Conservation (phyloP, 2,329 filamentous ascomycete genomes). For the Botryotinia calthae region DNA sequence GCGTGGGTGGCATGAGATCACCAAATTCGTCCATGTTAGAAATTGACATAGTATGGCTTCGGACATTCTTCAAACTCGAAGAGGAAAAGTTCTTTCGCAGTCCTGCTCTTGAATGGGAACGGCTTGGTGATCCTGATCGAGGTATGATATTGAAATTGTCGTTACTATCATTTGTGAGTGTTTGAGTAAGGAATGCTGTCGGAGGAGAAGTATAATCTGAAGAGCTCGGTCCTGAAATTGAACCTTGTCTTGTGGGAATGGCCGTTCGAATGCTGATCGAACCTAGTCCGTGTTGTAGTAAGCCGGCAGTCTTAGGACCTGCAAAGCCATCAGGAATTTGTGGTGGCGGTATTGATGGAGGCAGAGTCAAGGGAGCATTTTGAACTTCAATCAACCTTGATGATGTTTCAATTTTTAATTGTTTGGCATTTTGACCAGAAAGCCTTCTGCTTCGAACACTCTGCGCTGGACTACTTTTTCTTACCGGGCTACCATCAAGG, state of each 20-base stretch:
- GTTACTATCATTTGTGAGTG: constrained; percentile 35
- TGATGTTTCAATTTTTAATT: constrained; percentile 85
- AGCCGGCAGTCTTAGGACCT: constrained; percentile 34
- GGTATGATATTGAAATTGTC: constrained; percentile 37
- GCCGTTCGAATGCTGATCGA: constrained; percentile 25
- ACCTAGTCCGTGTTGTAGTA: constrained; percentile 28
- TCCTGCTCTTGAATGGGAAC: constrained; percentile 43
- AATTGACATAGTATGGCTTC: constrained; percentile 70
- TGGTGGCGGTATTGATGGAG: constrained; percentile 35
- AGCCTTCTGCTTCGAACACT: constrained; percentile 73
- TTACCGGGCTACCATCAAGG: constrained; percentile 3
- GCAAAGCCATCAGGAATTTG: constrained; percentile 25
- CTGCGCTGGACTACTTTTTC: constrained; percentile 39
- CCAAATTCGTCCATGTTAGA: constrained; percentile 55
- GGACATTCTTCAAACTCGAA: constrained; percentile 68
- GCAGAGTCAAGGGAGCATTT: constrained; percentile 26
- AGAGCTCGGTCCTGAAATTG: constrained; percentile 35
- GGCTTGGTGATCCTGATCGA: constrained; percentile 54
- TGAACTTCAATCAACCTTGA: constrained; percentile 24
- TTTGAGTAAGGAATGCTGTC: constrained; percentile 37
- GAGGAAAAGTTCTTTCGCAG: constrained; percentile 69
- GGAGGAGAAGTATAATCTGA: constrained; percentile 35
- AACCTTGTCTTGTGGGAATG: constrained; percentile 32
- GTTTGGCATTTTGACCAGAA: constrained; percentile 76
- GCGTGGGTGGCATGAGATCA: constrained; percentile 71